phyloP scores from a whole-genome alignment of 2,329 filamentous ascomycete genomes.

The Nannizziopsis arthrosporioides region DNA sequence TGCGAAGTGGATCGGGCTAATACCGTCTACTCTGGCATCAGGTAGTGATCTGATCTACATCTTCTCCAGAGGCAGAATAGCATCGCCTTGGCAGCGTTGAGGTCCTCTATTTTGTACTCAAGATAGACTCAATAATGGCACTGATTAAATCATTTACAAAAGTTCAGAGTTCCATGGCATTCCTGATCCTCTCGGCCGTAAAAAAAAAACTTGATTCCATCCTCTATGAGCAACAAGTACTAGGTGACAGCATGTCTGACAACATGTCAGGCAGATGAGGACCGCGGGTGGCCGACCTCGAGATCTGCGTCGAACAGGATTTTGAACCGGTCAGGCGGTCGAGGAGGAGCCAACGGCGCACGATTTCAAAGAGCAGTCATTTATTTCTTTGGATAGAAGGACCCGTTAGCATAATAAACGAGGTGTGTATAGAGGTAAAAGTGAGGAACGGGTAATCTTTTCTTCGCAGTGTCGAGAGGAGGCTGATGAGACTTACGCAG shows the following conservation, averaged over 20 bases:
- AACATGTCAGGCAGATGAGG: slow-evolving; percentile 1
- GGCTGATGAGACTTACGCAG: slow-evolving; percentile 24
- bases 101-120: too few species aligned
- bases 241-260: not conserved
- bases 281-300: slow-evolving; percentile 4
- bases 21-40: too few species aligned
- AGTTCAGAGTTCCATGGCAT: too few species aligned
- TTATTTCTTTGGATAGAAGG: slow-evolving; percentile 7
- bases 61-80: too few species aligned
- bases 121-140: too few species aligned
- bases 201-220: not conserved
- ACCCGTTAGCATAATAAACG: not conserved
- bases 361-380: not conserved
- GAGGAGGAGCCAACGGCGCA: not conserved
- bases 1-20: too few species aligned
- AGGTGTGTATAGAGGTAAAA: not conserved
- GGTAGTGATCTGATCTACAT: too few species aligned
- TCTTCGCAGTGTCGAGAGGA: not conserved
- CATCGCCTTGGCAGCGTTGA: too few species aligned
- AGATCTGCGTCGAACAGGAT: slow-evolving; percentile 7
- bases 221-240: not conserved
- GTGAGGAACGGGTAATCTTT: not conserved
- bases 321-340: slow-evolving; percentile 3
- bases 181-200: not conserved
- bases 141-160: too few species aligned